Conservation (phyloP, 495 filamentous ascomycete species). For the Neurospora sp. region DNA sequence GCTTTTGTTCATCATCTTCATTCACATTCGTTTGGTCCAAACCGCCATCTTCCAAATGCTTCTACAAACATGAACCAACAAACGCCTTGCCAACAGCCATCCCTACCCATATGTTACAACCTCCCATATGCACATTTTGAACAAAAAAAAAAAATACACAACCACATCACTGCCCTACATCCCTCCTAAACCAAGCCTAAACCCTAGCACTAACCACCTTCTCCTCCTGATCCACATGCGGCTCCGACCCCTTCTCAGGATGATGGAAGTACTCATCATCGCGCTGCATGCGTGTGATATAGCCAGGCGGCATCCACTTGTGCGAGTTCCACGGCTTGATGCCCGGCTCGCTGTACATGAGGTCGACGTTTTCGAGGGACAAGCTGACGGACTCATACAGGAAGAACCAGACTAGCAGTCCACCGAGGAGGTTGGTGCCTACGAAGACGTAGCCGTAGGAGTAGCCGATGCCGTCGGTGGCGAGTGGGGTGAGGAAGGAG, state of each 20-base stretch:
- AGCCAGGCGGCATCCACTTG: constrained; percentile 47
- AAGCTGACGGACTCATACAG: constrained; percentile 60
- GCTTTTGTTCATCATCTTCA: neutral
- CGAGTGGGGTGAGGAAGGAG: constrained; percentile 75
- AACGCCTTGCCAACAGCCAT: neutral
- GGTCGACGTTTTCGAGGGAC: constrained; percentile 63
- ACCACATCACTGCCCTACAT: neutral
- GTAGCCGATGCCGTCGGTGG: constrained; percentile 57
- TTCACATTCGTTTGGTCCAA: neutral
- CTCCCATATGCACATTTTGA: neutral
- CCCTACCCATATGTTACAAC: neutral
- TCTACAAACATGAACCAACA: neutral
- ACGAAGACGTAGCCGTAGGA: constrained; percentile 76
- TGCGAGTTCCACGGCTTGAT: constrained; percentile 57
- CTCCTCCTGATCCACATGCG: neutral
- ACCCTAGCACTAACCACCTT: neutral
- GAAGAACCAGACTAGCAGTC: constrained; percentile 67
- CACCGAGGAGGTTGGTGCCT: constrained; percentile 52
- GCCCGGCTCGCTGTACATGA: constrained; percentile 55
- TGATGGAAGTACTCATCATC: constrained; percentile 12
- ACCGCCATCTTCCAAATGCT: neutral
- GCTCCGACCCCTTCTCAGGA: constrained; percentile 3
- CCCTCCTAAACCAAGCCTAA: neutral
- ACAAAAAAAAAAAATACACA: neutral
- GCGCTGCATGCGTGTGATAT: constrained; percentile 18